These are phyloP conservation scores for Epichloe sylvatica DNA, from an alignment of 2,329 filamentous ascomycete species.

Conservation along the genomic window DNA sequence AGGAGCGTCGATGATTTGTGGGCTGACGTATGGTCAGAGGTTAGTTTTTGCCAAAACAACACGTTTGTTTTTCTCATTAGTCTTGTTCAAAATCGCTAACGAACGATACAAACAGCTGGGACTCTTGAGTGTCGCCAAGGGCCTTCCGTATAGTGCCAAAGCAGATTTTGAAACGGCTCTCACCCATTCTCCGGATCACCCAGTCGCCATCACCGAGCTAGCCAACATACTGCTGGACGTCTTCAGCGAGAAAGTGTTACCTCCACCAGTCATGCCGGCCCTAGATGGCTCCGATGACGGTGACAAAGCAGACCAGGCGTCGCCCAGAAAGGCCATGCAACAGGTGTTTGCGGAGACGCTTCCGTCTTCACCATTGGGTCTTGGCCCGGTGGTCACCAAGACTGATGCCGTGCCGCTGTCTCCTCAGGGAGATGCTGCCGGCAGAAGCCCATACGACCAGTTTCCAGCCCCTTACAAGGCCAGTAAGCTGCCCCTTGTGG, in stretches of 20 bases:
- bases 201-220: slow-evolving; percentile 64
- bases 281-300: slow-evolving; percentile 14
- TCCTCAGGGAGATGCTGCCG: slow-evolving; percentile 13
- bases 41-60: slow-evolving; percentile 27
- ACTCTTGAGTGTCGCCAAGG: slow-evolving; percentile 48
- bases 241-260: slow-evolving; percentile 55
- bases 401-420: slow-evolving; percentile 6
- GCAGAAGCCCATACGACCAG: slow-evolving; percentile 16
- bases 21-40: slow-evolving; percentile 73
- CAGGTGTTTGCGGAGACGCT: slow-evolving; percentile 12
- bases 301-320: not conserved
- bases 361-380: slow-evolving; percentile 33
- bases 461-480: slow-evolving; percentile 41
- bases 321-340: slow-evolving; percentile 2
- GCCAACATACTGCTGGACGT: slow-evolving; percentile 78
- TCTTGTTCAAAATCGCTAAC: not conserved
- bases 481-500: slow-evolving; percentile 54
- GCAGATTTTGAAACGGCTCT: slow-evolving; percentile 72
- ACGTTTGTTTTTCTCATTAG: not conserved
- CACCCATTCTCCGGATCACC: slow-evolving; percentile 65
- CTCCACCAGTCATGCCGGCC: slow-evolving; percentile 37
- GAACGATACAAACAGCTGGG: slow-evolving; percentile 39
- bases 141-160: slow-evolving; percentile 53
- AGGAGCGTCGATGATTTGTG: slow-evolving; percentile 74
- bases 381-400: slow-evolving; percentile 20